phyloP scores from a whole-genome alignment of 2,329 filamentous ascomycete species.

The Xylaria digitata region DNA sequence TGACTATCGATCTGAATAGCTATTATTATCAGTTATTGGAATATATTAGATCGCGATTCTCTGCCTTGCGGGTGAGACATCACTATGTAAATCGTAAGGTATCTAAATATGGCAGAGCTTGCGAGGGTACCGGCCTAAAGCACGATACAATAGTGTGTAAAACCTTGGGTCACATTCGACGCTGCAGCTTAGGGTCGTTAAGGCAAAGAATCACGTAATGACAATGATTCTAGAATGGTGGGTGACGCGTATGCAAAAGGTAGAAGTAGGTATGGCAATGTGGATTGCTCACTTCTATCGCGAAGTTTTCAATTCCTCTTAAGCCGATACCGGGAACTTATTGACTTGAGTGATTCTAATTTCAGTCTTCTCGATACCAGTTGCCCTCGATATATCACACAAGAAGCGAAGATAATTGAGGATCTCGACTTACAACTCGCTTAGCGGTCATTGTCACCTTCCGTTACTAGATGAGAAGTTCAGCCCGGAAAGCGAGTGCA shows the following conservation, averaged over 20 bases:
- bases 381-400: slow-evolving; percentile 7
- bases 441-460: slow-evolving; percentile 31
- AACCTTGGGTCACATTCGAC: not conserved
- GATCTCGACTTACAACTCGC: slow-evolving; percentile 30
- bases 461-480: slow-evolving; percentile 25
- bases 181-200: not conserved
- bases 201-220: slow-evolving; percentile 22
- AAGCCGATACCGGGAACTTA: slow-evolving; percentile 2
- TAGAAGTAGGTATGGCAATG: not conserved
- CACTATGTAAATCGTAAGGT: not conserved
- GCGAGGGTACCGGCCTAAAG: slow-evolving; percentile 7
- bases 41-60: not conserved
- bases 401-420: slow-evolving; percentile 2
- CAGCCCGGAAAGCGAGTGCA: slow-evolving; percentile 33
- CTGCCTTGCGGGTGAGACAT: not conserved
- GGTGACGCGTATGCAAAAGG: not conserved
- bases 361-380: not conserved
- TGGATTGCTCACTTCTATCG: not conserved
- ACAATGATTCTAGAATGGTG: slow-evolving; percentile 5
- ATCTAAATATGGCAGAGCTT: slow-evolving; percentile 13
- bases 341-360: slow-evolving; percentile 24
- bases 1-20: slow-evolving; percentile 6
- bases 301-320: not conserved
- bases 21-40: slow-evolving; percentile 9
- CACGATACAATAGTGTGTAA: not conserved